Conservation (phyloP, 169 alveolate genomes). For the Babesia sp. region DNA sequence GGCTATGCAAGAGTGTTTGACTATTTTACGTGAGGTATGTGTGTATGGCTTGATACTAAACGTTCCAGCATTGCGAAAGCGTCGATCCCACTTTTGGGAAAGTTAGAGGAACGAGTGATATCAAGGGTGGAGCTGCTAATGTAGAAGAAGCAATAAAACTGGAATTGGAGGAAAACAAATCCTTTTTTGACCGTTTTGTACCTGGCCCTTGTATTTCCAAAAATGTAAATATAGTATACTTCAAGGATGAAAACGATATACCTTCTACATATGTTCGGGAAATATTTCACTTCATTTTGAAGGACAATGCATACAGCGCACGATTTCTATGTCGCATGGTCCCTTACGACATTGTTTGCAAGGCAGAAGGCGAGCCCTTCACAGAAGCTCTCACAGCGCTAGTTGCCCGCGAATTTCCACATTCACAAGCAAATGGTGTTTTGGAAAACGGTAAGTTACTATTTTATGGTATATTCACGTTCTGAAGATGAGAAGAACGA, state of each 20-base stretch:
- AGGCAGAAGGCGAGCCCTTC: conserved; percentile 62
- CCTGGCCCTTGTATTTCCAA: conserved; percentile 73
- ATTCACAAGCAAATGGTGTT: conserved; percentile 32
- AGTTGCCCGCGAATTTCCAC: conserved; percentile 49
- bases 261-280: conserved; percentile 73
- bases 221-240: conserved; percentile 66
- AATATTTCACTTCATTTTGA: conserved; percentile 39
- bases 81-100: conserved; percentile 26
- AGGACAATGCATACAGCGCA: conserved; percentile 28
- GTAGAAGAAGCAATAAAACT: conserved; percentile 61
- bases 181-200: conserved; percentile 65
- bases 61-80: conserved; percentile 44
- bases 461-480: neutral
- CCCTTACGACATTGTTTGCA: conserved; percentile 73
- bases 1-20: conserved; percentile 65
- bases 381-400: conserved; percentile 32
- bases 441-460: conserved; percentile 11
- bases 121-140: conserved; percentile 6
- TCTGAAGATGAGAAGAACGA: conserved; percentile 16
- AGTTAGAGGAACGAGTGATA: neutral
- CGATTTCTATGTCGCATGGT: conserved; percentile 69
- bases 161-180: conserved; percentile 56
- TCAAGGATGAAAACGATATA: conserved; percentile 54
- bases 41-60: neutral
- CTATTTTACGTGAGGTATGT: conserved; percentile 56